Base-by-base conservation (phyloP, 1,284 basidiomycete genomes). In the Heliocybe sulcata region DNA sequence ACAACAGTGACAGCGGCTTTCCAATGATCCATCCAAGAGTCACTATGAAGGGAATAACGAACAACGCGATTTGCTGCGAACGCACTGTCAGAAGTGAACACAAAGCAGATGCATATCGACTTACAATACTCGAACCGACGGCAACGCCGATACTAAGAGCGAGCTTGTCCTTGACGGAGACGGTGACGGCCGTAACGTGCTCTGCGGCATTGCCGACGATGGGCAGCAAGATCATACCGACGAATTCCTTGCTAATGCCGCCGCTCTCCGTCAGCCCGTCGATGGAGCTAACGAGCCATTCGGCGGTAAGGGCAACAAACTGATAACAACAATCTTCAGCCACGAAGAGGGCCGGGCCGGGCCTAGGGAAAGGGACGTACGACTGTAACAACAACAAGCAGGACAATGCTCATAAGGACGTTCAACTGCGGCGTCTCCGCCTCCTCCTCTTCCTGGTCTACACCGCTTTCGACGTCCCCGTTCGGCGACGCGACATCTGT, bases 211-310 rank as follows among this genome's bases (percentile, higher is more conserved):
- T 92, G 53, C 88, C 90, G 27, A 92, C 84, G 50, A 88, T 83
- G 1, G 95, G 95, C 1, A 98, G 76, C 4, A 98, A 69, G 60
- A 98, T 92, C 11, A 96, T 70, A 1, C 84, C 92, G 51, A 94
- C 80, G 75, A 92, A 95, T 63, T 90, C 85, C 63, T 86, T 85
- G 63, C 77, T 77, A 61, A 92, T 77, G 45, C 14, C n/a, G 29
- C 73, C 72, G 22, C 70, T 68, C 0, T 67, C 68, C 0, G 89
- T 87, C 61, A 84, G 62, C 52, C 80, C 81, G 50, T 82, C 79
- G 73, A 95, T 91, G 2, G 88, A 86, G 60, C 83, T 83, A 2
- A 95, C 90, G 31, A 96, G 73, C 69, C 79, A 88, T 62, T 95
- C 93, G 16, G 92, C 90, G 14, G 87, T 90, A 26, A 93, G 69